Base-by-base conservation (phyloP, 163 green algal genomes). In the Scenedesmus sp. region DNA sequence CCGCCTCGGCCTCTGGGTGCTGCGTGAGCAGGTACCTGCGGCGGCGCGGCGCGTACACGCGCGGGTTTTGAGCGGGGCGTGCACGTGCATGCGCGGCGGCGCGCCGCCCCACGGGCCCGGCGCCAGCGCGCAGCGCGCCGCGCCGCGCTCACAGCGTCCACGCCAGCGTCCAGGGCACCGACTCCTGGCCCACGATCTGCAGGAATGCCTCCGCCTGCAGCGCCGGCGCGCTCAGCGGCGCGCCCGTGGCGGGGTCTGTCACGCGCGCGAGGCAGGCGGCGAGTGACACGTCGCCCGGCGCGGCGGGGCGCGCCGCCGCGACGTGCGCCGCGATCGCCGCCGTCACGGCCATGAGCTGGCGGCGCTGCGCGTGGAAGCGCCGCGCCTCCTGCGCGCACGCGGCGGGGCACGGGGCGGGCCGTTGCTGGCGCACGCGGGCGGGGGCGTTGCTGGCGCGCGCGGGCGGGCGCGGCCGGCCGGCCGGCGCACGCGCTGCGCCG, bases 101-200 rank as follows among this genome's bases (percentile, higher is more conserved):
- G n/a, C n/a, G n/a, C n/a, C n/a, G n/a, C n/a, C n/a, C n/a, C n/a
- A n/a, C n/a, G n/a, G n/a, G n/a, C n/a, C n/a, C n/a, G n/a, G n/a
- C n/a, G n/a, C n/a, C n/a, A n/a, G n/a, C n/a, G n/a, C 3, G 26
- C 54, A 33, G n/a, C 56, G 28, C 42, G 1, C 56, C 1, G 29
- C 20, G 26, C 54, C 36, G 50, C 14, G 70, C 70, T 78, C 29
- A 78, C 70, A 78, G 70, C 7, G 70, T 72, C 71, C 71, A 80
- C 14, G 71, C 58, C 2, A 80, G n/a, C 29, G 71, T 80, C 71
- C 71, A 80, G 17, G 71, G 71, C 51, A 80, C 53, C 11, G 58
- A 72, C 39, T 80, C 71, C 47, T 80, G 71, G 3, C 71, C 71
- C 20, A 80, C 71, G 20, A 72, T 70, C 58, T 80, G 58, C 42